Evolutionary conservation across 2,329 filamentous ascomycete genomes (phyloP), one percentile per base, ranked within the genome.

Genomic region (Chaetomiaceae sp.): DNA sequence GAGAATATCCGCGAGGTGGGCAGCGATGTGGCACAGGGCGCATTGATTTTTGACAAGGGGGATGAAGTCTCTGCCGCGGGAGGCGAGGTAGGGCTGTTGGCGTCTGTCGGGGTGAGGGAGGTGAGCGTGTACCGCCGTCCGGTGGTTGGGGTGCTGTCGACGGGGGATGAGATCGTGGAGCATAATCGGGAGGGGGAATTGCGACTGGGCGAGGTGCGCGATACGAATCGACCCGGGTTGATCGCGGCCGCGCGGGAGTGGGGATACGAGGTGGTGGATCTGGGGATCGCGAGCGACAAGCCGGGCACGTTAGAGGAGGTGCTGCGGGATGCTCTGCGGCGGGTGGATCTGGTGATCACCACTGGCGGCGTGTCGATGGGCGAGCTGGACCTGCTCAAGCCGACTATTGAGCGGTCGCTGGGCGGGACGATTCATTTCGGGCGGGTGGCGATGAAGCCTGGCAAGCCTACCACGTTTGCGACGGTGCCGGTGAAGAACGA

Each of bases 281-380:
- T 97, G 0, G 91, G 91, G 1, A 95, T 99, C 60, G 89, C 85
- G 1, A 82, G 78, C 37, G 89, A 95, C 68, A 82, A 82, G 72
- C 77, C 85, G 0, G 84, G 83, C 1, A 80, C 82, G 1, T 78
- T 99, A 1, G 92, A 97, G 67, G 76, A 87, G 64, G 84, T 80
- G 2, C 79, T 99, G 9, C 85, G 91, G 2, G 78, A 82, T 53
- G 89, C 87, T 1, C 75, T 97, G 56, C 81, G 88, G 19, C 75
- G 76, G 44, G 84, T 85, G 23, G 91, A 96, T 65, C 75, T 97
- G 12, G 80, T 99, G 54, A 84, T 99, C 64, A 97, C 94, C 15
- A 92, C 88, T 0, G 94, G 94, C 20, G 94, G 94, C 44, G 94
- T 97, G 19, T 95, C 89, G 9, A 99, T 99, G 94, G 94, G 94